Evolutionary conservation across 805 yeast species (phyloP), one percentile per base, ranked within the genome.

Genomic region (Kuraishia ogatae): DNA sequence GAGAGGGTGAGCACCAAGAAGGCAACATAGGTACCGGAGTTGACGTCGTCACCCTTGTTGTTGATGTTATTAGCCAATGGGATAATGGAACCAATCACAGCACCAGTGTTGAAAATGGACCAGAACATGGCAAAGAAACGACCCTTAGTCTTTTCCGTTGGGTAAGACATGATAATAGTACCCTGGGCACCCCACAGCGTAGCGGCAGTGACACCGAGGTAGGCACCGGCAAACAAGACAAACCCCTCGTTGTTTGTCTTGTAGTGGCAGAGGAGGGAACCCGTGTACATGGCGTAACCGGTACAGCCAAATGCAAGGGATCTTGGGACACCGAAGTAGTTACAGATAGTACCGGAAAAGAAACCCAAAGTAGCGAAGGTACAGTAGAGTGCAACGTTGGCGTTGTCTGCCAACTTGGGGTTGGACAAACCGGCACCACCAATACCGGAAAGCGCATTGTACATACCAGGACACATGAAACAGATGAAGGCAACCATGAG

Each of bases 101-200:
- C 82, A 64, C 86, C 87, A 58, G 80, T 66, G 67, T 81, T 80
- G 71, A 82, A 82, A 54, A 82, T 80, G 58, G 78, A 71, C 86
- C 86, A 82, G 64, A 81, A 82, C 19, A 75, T 67, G 73, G 79
- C 77, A 52, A 82, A 73, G 52, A 77, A 81, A 39, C 67, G 67
- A 50, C 83, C 86, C 68, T 82, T 82, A n/a, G 58, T 68, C 39
- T 67, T 61, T 66, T 82, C 86, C 21, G 78, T 64, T 1, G 85
- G 80, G 59, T 82, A 82, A n/a, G 82, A 70, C 77, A 82, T 76
- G 58, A 80, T 75, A 50, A 80, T 75, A 28, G 78, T 68, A 46
- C 83, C 82, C 63, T 80, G 84, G 26, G 83, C 82, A 29, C 83
- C 75, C 85, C 85, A 81, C 52, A 80, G 68, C 43, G 71, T 63